Percentiles rank a stretch among this genome's conserved stretches.
phyloP scores from a whole-genome alignment of 1,284 basidiomycete genomes.

The Apiotrichum brassicae region DNA sequence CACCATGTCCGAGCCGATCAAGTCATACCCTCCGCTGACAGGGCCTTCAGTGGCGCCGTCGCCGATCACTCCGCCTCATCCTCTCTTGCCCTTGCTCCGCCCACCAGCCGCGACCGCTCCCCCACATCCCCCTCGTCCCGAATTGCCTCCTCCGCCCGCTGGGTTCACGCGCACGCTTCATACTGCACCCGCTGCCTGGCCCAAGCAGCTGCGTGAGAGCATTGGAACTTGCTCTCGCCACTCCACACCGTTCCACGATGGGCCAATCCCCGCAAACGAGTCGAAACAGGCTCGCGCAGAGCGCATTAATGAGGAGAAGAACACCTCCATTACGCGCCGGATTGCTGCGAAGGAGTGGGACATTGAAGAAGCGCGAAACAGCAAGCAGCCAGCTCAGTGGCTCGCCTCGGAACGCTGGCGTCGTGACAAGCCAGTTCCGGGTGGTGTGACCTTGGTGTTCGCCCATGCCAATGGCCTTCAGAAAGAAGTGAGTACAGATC shows the following conservation, averaged over 20 bases:
- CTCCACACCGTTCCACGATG: conserved; percentile 15
- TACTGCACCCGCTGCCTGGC: conserved; percentile 47
- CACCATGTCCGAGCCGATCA: not conserved
- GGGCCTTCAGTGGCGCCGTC: conserved; percentile 2
- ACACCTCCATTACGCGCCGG: conserved; percentile 4
- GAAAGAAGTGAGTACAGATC: conserved; percentile 69
- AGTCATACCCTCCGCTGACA: not conserved
- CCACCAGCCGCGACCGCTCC: conserved; percentile 10
- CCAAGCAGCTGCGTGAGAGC: conserved; percentile 24
- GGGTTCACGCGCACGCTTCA: conserved; percentile 57
- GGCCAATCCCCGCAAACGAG: conserved; percentile 8
- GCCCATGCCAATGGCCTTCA: conserved; percentile 75
- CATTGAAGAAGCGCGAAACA: conserved; percentile 6
- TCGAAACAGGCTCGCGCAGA: conserved; percentile 32
- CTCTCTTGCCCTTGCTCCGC: not conserved
- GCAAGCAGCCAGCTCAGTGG: conserved; percentile 44
- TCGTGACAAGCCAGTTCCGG: conserved; percentile 13
- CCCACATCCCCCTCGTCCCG: conserved; percentile 8
- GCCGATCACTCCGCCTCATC: not conserved
- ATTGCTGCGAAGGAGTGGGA: conserved; percentile 7
- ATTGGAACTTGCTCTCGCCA: conserved; percentile 17
- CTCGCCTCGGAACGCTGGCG: conserved; percentile 20
- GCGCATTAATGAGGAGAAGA: conserved; percentile 19
- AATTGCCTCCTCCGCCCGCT: conserved; percentile 32
- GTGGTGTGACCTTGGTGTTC: conserved; percentile 61